Evolutionary conservation across 257 asterid genomes (phyloP).

Genomic region (Nemophila menziesii): DNA sequence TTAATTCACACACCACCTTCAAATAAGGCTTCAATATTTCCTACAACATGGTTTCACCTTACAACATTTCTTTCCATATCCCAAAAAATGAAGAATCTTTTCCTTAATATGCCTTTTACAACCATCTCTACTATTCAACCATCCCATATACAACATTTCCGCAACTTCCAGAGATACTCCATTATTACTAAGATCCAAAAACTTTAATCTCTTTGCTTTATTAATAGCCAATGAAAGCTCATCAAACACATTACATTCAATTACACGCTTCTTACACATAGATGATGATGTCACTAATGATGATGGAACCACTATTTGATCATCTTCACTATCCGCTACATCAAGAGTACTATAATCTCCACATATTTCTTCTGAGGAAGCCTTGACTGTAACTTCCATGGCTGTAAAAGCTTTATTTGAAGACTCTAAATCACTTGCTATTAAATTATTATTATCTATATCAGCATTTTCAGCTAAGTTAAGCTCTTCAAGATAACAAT

Average conservation of each 20-base stretch:
- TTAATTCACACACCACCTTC: no score
- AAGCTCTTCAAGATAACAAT: constrained; percentile 62
- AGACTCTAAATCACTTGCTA: constrained; percentile 9
- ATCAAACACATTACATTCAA: constrained; percentile 24
- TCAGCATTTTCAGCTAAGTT: constrained; percentile 59
- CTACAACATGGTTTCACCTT: constrained; percentile 58
- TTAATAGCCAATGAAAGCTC: constrained; percentile 34
- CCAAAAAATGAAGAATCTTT: constrained; percentile 44
- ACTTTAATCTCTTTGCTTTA: constrained; percentile 30
- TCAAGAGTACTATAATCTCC: constrained; percentile 24
- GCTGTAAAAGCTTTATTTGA: constrained; percentile 6
- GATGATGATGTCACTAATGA: constrained; percentile 13
- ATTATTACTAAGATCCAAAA: constrained; percentile 60
- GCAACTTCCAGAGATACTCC: constrained; percentile 33
- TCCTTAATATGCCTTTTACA: constrained; percentile 39
- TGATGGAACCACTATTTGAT: constrained; percentile 15
- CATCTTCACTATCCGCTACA: constrained; percentile 87
- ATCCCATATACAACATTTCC: constrained; percentile 32
- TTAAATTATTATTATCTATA: constrained; percentile 24
- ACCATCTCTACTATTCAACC: constrained; percentile 52
- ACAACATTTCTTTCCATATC: constrained; percentile 55
- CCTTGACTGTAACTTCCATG: constrained; percentile 8
- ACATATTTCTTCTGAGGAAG: constrained; percentile 15
- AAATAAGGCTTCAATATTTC: constrained; percentile 45
- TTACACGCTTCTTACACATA: constrained; percentile 9